Percentiles rank a stretch among this genome's conserved stretches.
These are phyloP conservation scores for Tetrapyrgos nigripes DNA, from an alignment of 1,284 basidiomycete genomes.

Conservation along the genomic window DNA sequence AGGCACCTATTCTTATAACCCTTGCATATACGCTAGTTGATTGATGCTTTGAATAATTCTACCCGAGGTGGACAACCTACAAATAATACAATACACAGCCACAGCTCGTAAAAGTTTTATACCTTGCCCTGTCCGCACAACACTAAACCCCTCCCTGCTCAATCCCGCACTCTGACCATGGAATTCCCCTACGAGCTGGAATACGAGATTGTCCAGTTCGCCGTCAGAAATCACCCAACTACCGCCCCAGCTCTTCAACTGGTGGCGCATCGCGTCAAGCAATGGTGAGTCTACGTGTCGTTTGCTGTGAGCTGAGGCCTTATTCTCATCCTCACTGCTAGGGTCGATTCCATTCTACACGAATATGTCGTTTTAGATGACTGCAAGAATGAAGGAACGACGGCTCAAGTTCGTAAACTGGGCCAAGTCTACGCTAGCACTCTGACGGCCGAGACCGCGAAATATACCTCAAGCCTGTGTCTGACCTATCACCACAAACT, in stretches of 20 bases:
- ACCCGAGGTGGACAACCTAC: too few species aligned
- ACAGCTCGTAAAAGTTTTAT: not conserved
- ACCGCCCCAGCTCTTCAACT: slow-evolving; percentile 8
- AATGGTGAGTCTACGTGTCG: slow-evolving; percentile 5
- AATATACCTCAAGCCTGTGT: slow-evolving; percentile 12
- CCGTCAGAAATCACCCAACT: slow-evolving; percentile 8
- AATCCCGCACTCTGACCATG: slow-evolving; percentile 2
- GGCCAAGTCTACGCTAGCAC: slow-evolving; percentile 4
- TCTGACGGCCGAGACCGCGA: not conserved
- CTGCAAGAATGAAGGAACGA: not conserved
- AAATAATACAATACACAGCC: not conserved
- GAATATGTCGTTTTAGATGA: slow-evolving; percentile 13
- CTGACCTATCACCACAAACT: slow-evolving; percentile 14
- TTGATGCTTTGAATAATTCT: too few species aligned
- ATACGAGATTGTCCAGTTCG: slow-evolving; percentile 7
- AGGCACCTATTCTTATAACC: too few species aligned
- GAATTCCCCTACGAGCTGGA: slow-evolving; percentile 12
- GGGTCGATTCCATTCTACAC: slow-evolving; percentile 9
- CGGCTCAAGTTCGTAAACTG: not conserved
- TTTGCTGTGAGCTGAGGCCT: not conserved
- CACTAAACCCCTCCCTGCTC: not conserved
- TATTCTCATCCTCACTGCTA: not conserved
- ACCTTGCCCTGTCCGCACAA: not conserved
- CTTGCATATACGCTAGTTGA: too few species aligned
- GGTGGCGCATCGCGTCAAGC: slow-evolving; percentile 11